phyloP scores from a whole-genome alignment of 805 yeast genomes.

The Kuraishia molischiana region DNA sequence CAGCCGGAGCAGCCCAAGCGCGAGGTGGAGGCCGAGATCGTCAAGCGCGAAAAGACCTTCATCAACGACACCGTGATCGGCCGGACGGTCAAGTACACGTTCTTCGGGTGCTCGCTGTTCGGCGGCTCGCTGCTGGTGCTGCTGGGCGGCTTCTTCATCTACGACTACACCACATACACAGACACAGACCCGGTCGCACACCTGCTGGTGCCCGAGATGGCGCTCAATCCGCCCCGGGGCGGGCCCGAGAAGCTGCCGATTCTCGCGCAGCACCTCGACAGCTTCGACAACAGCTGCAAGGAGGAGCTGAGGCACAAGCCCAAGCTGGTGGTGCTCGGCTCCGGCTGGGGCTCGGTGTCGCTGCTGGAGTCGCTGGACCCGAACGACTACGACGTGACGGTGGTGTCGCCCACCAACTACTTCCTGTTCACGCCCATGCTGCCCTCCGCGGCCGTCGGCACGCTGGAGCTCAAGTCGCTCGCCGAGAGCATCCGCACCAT shows the following conservation, averaged over 20 bases:
- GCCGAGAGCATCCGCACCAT: conserved; percentile 56
- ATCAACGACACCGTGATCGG: conserved; percentile 20
- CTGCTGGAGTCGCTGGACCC: conserved; percentile 40
- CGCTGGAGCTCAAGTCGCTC: conserved; percentile 53
- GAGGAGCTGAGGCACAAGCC: conserved; percentile 38
- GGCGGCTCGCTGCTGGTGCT: conserved; percentile 30
- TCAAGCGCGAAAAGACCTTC: conserved; percentile 6
- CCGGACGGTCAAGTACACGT: conserved; percentile 20
- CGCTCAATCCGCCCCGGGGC: conserved; percentile 46
- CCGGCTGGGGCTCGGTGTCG: conserved; percentile 68
- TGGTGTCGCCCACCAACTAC: conserved; percentile 60
- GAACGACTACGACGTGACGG: conserved; percentile 53
- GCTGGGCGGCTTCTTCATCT: conserved; percentile 44
- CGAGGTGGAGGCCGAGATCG: conserved; percentile 3
- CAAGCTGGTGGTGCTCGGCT: conserved; percentile 50
- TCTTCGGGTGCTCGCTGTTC: conserved; percentile 30
- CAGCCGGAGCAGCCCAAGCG: no score
- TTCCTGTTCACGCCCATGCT: conserved; percentile 62
- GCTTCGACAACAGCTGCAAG: conserved; percentile 40
- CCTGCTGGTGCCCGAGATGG: conserved; percentile 39
- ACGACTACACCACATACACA: conserved; percentile 57
- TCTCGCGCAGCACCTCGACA: conserved; percentile 44
- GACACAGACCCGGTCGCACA: conserved; percentile 29
- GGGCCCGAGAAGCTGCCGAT: conserved; percentile 70
- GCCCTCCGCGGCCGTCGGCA: conserved; percentile 65